Conservation (phyloP, 768 basidiomycete genomes). For the Termitomyces sp. region DNA sequence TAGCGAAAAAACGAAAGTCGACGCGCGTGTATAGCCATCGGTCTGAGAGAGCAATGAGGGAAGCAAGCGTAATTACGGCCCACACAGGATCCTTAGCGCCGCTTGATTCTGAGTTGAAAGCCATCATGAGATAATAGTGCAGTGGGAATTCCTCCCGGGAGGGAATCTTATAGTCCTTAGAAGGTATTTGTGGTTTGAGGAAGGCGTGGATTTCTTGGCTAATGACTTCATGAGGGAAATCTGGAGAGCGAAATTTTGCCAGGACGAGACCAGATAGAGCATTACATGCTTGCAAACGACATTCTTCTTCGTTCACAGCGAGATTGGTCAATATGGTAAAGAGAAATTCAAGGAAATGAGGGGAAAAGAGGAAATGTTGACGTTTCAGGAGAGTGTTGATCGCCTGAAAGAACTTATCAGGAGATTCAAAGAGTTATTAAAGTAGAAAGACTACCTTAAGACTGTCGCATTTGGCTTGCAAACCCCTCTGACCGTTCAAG, state of each 20-base stretch:
- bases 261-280: conserved; percentile 51
- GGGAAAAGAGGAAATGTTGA: conserved; percentile 42
- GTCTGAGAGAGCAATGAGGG: conserved; percentile 42
- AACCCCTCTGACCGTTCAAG: conserved; percentile 25
- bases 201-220: conserved; percentile 22
- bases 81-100: conserved; percentile 31
- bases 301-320: conserved; percentile 17
- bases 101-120: conserved; percentile 19
- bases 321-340: conserved; percentile 29
- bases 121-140: conserved; percentile 18
- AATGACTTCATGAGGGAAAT: conserved; percentile 19
- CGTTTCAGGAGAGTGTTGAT: conserved; percentile 26
- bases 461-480: conserved; percentile 26
- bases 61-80: conserved; percentile 38
- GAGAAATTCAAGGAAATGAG: conserved; percentile 43
- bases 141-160: conserved; percentile 16
- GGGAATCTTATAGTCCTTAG: not conserved
- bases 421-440: not conserved
- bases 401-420: conserved; percentile 19
- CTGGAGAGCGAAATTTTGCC: conserved; percentile 25
- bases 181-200: conserved; percentile 17
- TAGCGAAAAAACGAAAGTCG: conserved; percentile 30
- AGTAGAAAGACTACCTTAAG: conserved; percentile 22
- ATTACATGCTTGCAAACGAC: conserved; percentile 48
- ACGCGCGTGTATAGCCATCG: conserved; percentile 34